Evolutionary conservation across 2,329 filamentous ascomycete genomes (phyloP).

Genomic region (Cadophora gregata): DNA sequence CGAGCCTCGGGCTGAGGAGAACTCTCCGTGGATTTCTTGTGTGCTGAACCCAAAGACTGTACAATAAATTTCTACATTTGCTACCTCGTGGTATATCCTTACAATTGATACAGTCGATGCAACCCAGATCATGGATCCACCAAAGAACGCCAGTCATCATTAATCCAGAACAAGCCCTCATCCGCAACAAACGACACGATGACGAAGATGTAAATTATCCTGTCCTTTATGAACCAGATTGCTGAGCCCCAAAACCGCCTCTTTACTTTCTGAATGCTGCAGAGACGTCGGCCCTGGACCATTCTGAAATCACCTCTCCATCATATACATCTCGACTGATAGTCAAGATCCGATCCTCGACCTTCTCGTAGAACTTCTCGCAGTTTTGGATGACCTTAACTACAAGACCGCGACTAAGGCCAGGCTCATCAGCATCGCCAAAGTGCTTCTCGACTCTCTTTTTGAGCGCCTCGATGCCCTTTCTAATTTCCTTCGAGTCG

Average conservation of each 20-base stretch:
- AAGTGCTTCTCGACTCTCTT: constrained; percentile 98
- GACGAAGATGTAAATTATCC: constrained; percentile 14
- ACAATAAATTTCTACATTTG: constrained; percentile 19
- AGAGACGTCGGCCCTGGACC: constrained; percentile 68
- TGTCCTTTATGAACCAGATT: constrained; percentile 13
- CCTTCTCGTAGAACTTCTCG: constrained; percentile 66
- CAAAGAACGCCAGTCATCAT: constrained; percentile 16
- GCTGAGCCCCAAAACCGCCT: background rate
- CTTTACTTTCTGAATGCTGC: constrained; percentile 54
- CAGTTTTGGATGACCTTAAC: constrained; percentile 64
- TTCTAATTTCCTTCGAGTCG: constrained; percentile 83
- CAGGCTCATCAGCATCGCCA: constrained; percentile 81
- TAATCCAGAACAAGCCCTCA: constrained; percentile 5
- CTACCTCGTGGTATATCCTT: constrained; percentile 30
- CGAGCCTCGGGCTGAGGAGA: constrained; percentile 6
- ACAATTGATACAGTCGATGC: constrained; percentile 25
- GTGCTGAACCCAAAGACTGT: background rate
- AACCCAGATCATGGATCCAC: constrained; percentile 10
- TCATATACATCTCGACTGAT: constrained; percentile 68
- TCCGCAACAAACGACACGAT: background rate
- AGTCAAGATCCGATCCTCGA: constrained; percentile 64
- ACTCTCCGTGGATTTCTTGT: background rate
- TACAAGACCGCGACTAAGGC: constrained; percentile 56
- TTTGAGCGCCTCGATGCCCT: constrained; percentile 86
- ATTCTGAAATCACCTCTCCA: constrained; percentile 69